phyloP scores from a whole-genome alignment of 345 rosid genomes.

The Salix udensis region DNA sequence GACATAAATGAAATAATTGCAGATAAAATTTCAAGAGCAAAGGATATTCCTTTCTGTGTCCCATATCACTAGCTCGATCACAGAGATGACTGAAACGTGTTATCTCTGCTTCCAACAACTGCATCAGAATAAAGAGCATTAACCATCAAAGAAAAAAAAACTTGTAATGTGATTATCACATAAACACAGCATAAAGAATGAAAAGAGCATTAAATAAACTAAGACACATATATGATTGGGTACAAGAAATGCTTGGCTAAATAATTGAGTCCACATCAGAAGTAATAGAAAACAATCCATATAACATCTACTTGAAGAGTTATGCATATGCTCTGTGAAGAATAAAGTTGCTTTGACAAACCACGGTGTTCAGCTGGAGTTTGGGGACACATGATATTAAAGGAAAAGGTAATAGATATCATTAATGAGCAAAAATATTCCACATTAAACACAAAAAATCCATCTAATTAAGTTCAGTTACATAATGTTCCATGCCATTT shows the following conservation, averaged over 20 bases:
- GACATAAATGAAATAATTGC: not conserved
- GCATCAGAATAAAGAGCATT: slow-evolving; percentile 28
- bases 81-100: slow-evolving; percentile 86
- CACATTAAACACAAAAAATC: not conserved
- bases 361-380: not conserved
- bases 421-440: not conserved
- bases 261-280: not conserved
- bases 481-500: not conserved
- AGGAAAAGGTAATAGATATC: not conserved
- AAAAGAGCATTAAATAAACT: not conserved
- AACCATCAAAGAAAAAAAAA: not conserved
- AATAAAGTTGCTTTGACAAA: not conserved
- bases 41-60: slow-evolving; percentile 98
- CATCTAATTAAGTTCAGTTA: not conserved
- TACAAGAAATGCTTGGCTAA: not conserved
- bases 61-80: slow-evolving; percentile 98
- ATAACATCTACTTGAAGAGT: not conserved
- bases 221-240: not conserved
- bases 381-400: not conserved
- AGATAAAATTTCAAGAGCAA: slow-evolving; percentile 17
- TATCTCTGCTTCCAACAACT: slow-evolving; percentile 87
- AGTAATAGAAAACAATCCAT: not conserved
- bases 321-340: not conserved
- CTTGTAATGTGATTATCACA: not conserved
- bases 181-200: not conserved